Base-by-base conservation (phyloP, 1,284 basidiomycete species). In the Malassezia yamatoensis region DNA sequence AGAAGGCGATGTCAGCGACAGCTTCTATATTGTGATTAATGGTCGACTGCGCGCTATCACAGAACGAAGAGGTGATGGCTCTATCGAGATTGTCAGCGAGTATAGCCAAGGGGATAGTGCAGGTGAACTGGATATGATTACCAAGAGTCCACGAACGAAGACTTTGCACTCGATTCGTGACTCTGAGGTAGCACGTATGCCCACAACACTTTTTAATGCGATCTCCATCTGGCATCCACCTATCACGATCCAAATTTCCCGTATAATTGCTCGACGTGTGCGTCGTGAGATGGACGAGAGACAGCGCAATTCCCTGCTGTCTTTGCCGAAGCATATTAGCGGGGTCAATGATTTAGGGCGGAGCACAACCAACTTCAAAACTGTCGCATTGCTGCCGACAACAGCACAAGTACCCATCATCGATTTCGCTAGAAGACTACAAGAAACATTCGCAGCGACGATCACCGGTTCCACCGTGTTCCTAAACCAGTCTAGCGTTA, bases 151-250 rank as follows among this genome's bases (percentile, higher is more conserved):
- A 3, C 82, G 94, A 59, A 81, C 85, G 49, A 90, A 85, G 52
- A 98, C 93, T 1, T 83, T 96, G 10, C 93, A 98, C 76, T 93
- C 93, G 4, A 98, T 99, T 62, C 87, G 93, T 66, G 93, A 99
- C 74, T 90, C 90, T 0, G 94, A 99, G 75, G 80, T 99, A n/a
- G 94, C 91, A 42, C 80, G 90, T 44, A 96, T 99, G 85, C 94
- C 93, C 0, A 85, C 89, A 70, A 96, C 93, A 0, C 79, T 99
- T 13, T 99, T 98, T 79, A 96, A 98, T 74, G 93, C 93, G 0
- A 93, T 78, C 51, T 76, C 76, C 52, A 61, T 69, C 51, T 87
- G 89, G 53, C 94, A 96, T 76, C 93, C 94, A 6, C 85, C 87
- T 59, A 91, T 91, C 6, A 96, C 94, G 29, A 85, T 94, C 35